Conservation (phyloP, 2,329 filamentous ascomycete species). For the Stachybotrys elegans region DNA sequence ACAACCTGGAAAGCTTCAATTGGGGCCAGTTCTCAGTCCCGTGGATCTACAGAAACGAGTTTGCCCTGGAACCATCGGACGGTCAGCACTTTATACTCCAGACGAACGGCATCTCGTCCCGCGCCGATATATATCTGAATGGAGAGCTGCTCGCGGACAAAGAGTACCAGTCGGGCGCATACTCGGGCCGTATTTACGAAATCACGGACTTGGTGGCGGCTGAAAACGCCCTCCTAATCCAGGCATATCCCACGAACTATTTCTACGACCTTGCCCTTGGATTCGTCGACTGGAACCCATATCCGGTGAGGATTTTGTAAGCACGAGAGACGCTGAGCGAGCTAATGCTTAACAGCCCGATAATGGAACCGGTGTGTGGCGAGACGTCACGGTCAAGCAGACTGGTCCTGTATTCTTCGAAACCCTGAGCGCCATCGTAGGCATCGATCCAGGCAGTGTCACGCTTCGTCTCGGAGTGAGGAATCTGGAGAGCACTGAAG, state of each 20-base stretch:
- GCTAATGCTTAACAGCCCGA: conserved; percentile 44
- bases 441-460: conserved; percentile 32
- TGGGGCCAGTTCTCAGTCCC: conserved; percentile 3
- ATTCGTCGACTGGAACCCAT: conserved; percentile 4
- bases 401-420: conserved; percentile 46
- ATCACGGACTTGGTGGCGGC: background rate
- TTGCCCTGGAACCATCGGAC: background rate
- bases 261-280: conserved; percentile 2
- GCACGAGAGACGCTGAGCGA: background rate
- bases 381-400: conserved; percentile 49
- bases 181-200: conserved; percentile 2
- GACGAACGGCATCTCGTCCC: conserved; percentile 4
- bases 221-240: conserved; percentile 1
- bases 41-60: conserved; percentile 3
- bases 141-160: conserved; percentile 1
- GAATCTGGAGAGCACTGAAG: conserved; percentile 33
- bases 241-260: conserved; percentile 3
- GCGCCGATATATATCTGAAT: conserved; percentile 3
- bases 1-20: conserved; percentile 3
- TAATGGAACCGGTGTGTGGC: conserved; percentile 60
- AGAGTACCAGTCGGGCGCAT: background rate
- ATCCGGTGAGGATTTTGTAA: background rate
- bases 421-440: conserved; percentile 38
- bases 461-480: conserved; percentile 31
- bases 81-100: conserved; percentile 3